Evolutionary conservation across 352 stramenopile genomes (phyloP), one percentile per base, ranked within the genome.

Genomic region (Phytophthora constricta): DNA sequence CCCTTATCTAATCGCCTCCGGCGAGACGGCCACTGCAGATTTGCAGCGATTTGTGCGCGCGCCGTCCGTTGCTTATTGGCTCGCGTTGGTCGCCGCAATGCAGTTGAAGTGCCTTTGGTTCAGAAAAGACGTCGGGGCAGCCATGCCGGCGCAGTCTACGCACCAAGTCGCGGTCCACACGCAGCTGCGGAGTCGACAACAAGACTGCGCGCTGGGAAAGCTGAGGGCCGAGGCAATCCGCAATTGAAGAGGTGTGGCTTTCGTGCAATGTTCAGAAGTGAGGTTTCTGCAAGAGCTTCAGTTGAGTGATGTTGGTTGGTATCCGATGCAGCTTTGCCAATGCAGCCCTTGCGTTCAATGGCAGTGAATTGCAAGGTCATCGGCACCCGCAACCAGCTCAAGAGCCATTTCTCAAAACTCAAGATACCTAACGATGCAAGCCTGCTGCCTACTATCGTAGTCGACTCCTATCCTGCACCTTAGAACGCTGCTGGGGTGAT

Each of bases 401-500:
- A n/a, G n/a, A n/a, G n/a, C n/a, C n/a, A n/a, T n/a, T n/a, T n/a
- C n/a, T n/a, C n/a, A n/a, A n/a, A n/a, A n/a, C n/a, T n/a, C n/a
- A n/a, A n/a, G n/a, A n/a, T n/a, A n/a, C n/a, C n/a, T n/a, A n/a
- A n/a, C n/a, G n/a, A n/a, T n/a, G n/a, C n/a, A n/a, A n/a, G n/a
- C n/a, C n/a, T n/a, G n/a, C n/a, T n/a, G n/a, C n/a, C n/a, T n/a
- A n/a, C n/a, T n/a, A n/a, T n/a, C n/a, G n/a, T n/a, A n/a, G n/a
- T 48, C 20, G 42, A 48, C 42, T 48, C n/a, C 34, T 42, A 42
- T 42, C 26, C 10, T 60, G 34, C n/a, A 16, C 23, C 23, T 59
- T 68, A 68, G 60, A 51, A 62, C n/a, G 60, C 50, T 8, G 60
- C 60, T 9, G 60, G 51, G 2, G n/a, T 62, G 51, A 72, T 54